These are phyloP conservation scores for Mortierella sp. DNA, from an alignment of 371 early-diverging fungal genomes.

Conservation along the genomic window DNA sequence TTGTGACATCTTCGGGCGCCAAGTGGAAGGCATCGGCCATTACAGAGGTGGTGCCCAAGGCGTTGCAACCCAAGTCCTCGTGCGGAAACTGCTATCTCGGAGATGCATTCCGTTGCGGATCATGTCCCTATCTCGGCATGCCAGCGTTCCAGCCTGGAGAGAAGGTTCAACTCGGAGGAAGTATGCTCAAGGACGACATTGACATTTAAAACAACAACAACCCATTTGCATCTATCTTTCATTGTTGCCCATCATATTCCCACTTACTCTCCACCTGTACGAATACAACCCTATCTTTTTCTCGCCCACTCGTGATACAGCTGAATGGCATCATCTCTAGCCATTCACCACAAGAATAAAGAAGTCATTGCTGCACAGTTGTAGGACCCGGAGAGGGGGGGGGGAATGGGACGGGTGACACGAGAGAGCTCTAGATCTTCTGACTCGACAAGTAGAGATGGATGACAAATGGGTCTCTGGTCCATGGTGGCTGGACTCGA, in stretches of 20 bases:
- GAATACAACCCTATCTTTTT: constrained; percentile 2
- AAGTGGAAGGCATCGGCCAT: constrained; percentile 57
- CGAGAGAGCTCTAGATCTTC: too few relatives aligned
- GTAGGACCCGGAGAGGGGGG: too few relatives aligned
- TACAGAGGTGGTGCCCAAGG: constrained; percentile 65
- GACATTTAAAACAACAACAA: constrained; percentile 41
- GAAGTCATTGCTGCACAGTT: too few relatives aligned
- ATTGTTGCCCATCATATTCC: constrained; percentile 5
- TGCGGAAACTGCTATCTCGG: constrained; percentile 95
- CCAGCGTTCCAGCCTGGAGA: constrained; percentile 99
- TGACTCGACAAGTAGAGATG: too few relatives aligned
- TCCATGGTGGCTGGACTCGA: too few relatives aligned
- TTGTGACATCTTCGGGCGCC: constrained; percentile 43
- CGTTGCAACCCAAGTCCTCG: constrained; percentile 60
- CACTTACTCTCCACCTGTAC: not conserved
- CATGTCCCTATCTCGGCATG: constrained; percentile 98
- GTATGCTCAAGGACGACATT: constrained; percentile 70
- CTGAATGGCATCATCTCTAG: too few relatives aligned
- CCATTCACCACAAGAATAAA: too few relatives aligned
- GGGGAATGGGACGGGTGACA: too few relatives aligned
- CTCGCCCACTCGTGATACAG: not conserved
- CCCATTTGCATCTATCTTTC: not conserved
- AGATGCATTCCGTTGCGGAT: constrained; percentile 98
- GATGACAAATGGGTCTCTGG: too few relatives aligned
- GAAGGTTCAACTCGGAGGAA: constrained; percentile 83